A percentile compares a stretch with the other conserved stretches of the same genome.
phyloP scores from a whole-genome alignment of 805 yeast genomes.

The Nakazawaea ishiwadae region DNA sequence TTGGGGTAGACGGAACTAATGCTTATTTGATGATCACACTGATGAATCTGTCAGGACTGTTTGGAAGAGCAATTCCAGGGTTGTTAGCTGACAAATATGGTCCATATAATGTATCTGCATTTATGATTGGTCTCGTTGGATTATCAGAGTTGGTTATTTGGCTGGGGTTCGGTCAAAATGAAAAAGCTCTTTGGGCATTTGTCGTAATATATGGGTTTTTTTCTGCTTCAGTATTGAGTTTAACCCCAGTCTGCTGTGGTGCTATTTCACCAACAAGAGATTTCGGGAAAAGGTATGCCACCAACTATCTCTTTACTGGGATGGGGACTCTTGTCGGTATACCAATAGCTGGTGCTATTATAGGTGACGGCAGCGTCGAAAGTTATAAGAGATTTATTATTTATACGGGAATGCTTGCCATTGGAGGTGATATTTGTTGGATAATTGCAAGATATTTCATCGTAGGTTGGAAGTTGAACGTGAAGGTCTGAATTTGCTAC shows the following conservation, averaged over 20 bases:
- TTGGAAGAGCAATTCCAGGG: constrained; percentile 56
- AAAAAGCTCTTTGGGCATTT: constrained; percentile 35
- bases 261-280: constrained; percentile 42
- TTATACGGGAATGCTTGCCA: constrained; percentile 31
- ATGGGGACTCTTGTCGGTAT: constrained; percentile 26
- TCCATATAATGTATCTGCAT: constrained; percentile 49
- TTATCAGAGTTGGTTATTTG: constrained; percentile 47
- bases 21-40: constrained; percentile 42
- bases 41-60: constrained; percentile 41
- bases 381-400: constrained; percentile 34
- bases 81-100: constrained; percentile 50
- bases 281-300: constrained; percentile 20
- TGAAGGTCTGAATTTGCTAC: too few species aligned
- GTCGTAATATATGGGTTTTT: constrained; percentile 48
- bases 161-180: constrained; percentile 48
- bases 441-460: constrained; percentile 36
- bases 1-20: constrained; percentile 33
- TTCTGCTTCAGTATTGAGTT: constrained; percentile 50
- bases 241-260: constrained; percentile 57
- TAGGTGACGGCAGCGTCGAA: constrained; percentile 25
- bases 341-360: constrained; percentile 29
- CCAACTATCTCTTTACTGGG: constrained; percentile 25
- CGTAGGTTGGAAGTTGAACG: constrained; percentile 35
- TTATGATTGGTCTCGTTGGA: constrained; percentile 39
- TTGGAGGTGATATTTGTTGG: constrained; percentile 35